Conservation (phyloP, 352 stramenopile species). For the Globisporangium nagaii region DNA sequence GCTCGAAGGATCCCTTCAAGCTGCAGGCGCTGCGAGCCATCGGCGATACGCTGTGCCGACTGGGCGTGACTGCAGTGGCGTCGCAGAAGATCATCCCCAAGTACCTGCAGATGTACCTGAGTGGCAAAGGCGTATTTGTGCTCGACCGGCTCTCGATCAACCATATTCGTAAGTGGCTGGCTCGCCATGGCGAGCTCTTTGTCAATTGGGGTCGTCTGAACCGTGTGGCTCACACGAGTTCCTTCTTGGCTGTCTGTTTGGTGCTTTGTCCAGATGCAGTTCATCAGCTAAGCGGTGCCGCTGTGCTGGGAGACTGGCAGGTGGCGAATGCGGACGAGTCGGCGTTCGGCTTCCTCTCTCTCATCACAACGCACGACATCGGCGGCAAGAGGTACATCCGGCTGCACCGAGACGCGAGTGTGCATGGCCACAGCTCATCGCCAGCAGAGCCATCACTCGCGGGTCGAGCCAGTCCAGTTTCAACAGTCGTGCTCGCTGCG, state of each 20-base stretch:
- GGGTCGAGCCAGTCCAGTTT: slow-evolving; percentile 20
- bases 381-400: slow-evolving; percentile 32
- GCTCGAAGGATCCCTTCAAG: slow-evolving; percentile 10
- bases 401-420: slow-evolving; percentile 14
- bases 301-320: slow-evolving; percentile 40
- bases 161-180: slow-evolving; percentile 47
- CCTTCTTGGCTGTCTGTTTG: background rate
- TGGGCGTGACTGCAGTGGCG: slow-evolving; percentile 33
- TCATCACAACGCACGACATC: slow-evolving; percentile 26
- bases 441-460: background rate
- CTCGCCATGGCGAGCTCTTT: no score
- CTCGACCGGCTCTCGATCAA: slow-evolving; percentile 42
- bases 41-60: slow-evolving; percentile 24
- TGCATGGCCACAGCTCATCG: background rate
- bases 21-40: slow-evolving; percentile 25
- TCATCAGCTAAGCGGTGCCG: slow-evolving; percentile 43
- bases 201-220: no score
- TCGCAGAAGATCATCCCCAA: slow-evolving; percentile 54
- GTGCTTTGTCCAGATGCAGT: slow-evolving; percentile 28
- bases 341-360: slow-evolving; percentile 36
- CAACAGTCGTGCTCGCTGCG: slow-evolving; percentile 32
- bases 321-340: slow-evolving; percentile 12
- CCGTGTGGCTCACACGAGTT: no score
- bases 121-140: slow-evolving; percentile 30
- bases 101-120: slow-evolving; percentile 37